These are phyloP conservation scores for Boletus coccyginus DNA, from an alignment of 768 basidiomycete species.

Conservation along the genomic window DNA sequence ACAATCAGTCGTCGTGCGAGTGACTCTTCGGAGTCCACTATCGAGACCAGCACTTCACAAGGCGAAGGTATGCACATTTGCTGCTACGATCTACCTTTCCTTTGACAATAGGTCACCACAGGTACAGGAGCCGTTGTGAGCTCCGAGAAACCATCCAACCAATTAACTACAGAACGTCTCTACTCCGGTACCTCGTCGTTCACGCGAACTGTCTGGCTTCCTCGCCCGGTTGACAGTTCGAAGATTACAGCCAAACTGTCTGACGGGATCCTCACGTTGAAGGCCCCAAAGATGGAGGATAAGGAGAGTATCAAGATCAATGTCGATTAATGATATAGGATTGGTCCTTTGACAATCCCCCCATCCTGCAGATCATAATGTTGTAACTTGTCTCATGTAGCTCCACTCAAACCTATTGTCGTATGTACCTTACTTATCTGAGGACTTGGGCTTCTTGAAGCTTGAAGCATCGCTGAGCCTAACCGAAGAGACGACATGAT, in stretches of 20 bases:
- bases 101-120: background rate
- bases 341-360: background rate
- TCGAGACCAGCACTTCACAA: slow-evolving; percentile 7
- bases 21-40: slow-evolving; percentile 20
- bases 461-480: background rate
- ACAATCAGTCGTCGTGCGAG: slow-evolving; percentile 30
- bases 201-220: slow-evolving; percentile 70
- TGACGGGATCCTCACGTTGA: slow-evolving; percentile 68
- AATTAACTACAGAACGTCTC: slow-evolving; percentile 59
- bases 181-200: slow-evolving; percentile 56
- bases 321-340: slow-evolving; percentile 23
- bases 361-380: background rate
- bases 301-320: slow-evolving; percentile 50
- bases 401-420: slow-evolving; percentile 3
- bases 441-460: background rate
- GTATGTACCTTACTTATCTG: background rate
- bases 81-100: background rate
- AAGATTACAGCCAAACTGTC: slow-evolving; percentile 61
- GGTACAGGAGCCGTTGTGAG: slow-evolving; percentile 16
- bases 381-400: background rate
- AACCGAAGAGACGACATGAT: background rate
- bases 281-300: slow-evolving; percentile 59
- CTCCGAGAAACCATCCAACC: slow-evolving; percentile 34
- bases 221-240: slow-evolving; percentile 55
- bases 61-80: slow-evolving; percentile 28